phyloP scores from a whole-genome alignment of 331 rosid genomes.

The Phaseolus coccineus region DNA sequence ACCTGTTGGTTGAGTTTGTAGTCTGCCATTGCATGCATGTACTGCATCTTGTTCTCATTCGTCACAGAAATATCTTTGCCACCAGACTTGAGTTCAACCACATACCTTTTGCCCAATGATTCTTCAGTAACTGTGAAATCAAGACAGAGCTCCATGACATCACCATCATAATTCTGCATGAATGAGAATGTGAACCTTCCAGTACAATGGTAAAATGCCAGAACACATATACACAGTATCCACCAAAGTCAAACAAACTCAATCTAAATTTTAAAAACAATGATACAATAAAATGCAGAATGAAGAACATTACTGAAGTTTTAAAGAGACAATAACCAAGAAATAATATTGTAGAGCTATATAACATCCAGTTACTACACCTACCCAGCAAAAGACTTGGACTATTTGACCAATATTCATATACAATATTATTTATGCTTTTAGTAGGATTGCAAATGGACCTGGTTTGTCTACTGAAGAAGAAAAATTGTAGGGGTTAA shows the following conservation, averaged over 20 bases:
- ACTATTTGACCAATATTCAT: slow-evolving; percentile 30
- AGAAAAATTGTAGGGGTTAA: slow-evolving; percentile 32
- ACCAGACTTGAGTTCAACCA: slow-evolving; percentile 87
- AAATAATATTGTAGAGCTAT: neutral
- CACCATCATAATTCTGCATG: slow-evolving; percentile 85
- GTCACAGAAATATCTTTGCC: slow-evolving; percentile 89
- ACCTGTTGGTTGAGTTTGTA: slow-evolving; percentile 98
- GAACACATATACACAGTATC: slow-evolving; percentile 31
- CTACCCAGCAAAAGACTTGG: slow-evolving; percentile 27
- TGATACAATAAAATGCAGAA: slow-evolving; percentile 23
- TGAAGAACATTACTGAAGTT: slow-evolving; percentile 28
- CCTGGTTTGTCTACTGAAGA: slow-evolving; percentile 30
- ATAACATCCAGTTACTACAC: slow-evolving; percentile 30
- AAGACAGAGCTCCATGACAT: slow-evolving; percentile 79
- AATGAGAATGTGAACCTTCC: slow-evolving; percentile 45
- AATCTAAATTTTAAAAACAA: slow-evolving; percentile 6
- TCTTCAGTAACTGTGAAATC: slow-evolving; percentile 98
- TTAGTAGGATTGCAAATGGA: slow-evolving; percentile 38
- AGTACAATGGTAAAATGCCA: slow-evolving; percentile 29
- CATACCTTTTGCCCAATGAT: slow-evolving; percentile 78
- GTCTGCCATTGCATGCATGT: slow-evolving; percentile 95
- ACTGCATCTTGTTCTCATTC: slow-evolving; percentile 93
- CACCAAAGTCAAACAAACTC: slow-evolving; percentile 10
- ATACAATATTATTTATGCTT: slow-evolving; percentile 19
- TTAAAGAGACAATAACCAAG: neutral